Base-by-base conservation (phyloP, 345 rosid genomes). In the Linum usitatissimum region DNA sequence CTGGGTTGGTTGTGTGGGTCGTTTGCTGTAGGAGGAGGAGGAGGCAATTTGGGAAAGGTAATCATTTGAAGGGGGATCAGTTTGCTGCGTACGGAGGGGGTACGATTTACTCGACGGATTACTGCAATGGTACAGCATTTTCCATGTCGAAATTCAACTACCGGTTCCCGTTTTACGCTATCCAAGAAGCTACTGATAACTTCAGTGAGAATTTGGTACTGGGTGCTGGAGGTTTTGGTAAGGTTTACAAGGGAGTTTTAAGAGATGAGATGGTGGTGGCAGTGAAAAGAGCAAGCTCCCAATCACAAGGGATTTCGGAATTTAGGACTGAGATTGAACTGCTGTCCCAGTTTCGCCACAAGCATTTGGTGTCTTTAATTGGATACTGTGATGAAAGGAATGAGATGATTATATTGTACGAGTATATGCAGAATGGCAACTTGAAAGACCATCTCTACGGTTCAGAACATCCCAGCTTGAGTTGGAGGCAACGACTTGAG, bases 221-320 rank as follows among this genome's bases (percentile, higher is more conserved):
- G 1, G 70, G 64, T 12, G 70, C 60, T 30, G 64, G 64, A 17
- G 70, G 70, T 20, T 67, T 67, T 67, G 70, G 70, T n/a, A 51
- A 60, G 53, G 70, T 67, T 14, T 67, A 59, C 31, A 67, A 59
- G 40, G 70, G 70, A 10, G 42, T 53, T 21, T 30, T 67, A 4
- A 62, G 53, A 30, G 61, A 59, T 34, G 70, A 55, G 1, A 42
- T 34, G 8, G 34, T 59, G 20, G 64, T 67, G 14, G 64, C 70
- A 15, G 59, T 67, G 12, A 67, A 67, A 49, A 30, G 70, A 13
- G 70, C 58, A 13, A 49, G 53, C 10, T 62, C 70, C 48, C 18
- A 36, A 51, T 67, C 70, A 36, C 70, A 67, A 36, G 70, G 70
- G 6, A 36, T 67, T 18, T 30, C 64, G 3, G 70, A 67, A 38